Evolutionary conservation across 202 grass and related monocot genomes (phyloP), one percentile per base, ranked within the genome.

Genomic region (Saccharum hybrid): DNA sequence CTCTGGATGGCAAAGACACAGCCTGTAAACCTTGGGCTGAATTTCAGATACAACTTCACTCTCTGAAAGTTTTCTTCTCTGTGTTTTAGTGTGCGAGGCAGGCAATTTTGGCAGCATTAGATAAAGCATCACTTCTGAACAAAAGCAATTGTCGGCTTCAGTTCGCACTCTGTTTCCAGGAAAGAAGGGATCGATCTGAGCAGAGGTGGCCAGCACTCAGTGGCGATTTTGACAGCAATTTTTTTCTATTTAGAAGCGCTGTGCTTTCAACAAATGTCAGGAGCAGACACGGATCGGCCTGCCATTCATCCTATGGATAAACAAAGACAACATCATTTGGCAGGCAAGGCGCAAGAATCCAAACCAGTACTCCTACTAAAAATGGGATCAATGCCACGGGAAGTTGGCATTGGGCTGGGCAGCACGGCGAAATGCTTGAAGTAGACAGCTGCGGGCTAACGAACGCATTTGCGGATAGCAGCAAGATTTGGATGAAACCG

Each of bases 201-300:
- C 33, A 34, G 33, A 34, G 33, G 33, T 34, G 33, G 33, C 3
- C 33, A 34, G 33, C 33, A 41, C 7, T 4, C 1, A 45, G 59
- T 11, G 46, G 4, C 48, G 48, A 54, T 54, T 26, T 33, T 30
- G 75, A 78, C 75, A 21, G 75, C 16, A 78, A 16, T 5, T 18
- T 54, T 54, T 65, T 13, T 48, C 1, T 31, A 13, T 33, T 12
- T 22, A 18, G 62, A 4, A 66, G 28, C 42, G 42, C 3, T 23
- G 43, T 48, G 76, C 18, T 67, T 3, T 18, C 76, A 3, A 67
- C 76, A 79, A 67, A 51, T 79, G 76, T 67, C 76, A 52, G 30
- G 16, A 49, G 40, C 60, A 34, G 40, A 19, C 16, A 14, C 23
- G 7, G 11, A 19, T 11, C 76, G 31, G 26, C 46, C 42, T 41